These are phyloP conservation scores for Ceratorhiza oryzae-sativae DNA, from an alignment of 1,284 basidiomycete species.

Conservation along the genomic window DNA sequence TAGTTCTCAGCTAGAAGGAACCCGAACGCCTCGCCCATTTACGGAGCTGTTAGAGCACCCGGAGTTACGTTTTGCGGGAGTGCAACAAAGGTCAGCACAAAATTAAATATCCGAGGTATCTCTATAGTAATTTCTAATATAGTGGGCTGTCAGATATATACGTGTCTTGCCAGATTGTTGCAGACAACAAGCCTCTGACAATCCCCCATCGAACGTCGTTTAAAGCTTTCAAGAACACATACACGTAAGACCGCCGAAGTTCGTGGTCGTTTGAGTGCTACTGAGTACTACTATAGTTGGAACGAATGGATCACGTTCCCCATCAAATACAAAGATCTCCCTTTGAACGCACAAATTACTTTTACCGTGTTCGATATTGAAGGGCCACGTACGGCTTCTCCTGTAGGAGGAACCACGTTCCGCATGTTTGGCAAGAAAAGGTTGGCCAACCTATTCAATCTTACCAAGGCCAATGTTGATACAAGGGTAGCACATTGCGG, in stretches of 20 bases:
- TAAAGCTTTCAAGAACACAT: conserved; percentile 86
- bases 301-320: conserved; percentile 93
- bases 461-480: neutral
- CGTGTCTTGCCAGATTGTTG: conserved; percentile 88
- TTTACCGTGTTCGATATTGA: conserved; percentile 96
- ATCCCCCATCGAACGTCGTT: conserved; percentile 91
- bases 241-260: conserved; percentile 60
- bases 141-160: conserved; percentile 89
- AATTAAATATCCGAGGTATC: neutral
- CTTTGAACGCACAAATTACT: conserved; percentile 84
- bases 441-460: conserved; percentile 54
- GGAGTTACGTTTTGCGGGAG: conserved; percentile 77
- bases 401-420: conserved; percentile 91
- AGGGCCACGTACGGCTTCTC: conserved; percentile 72
- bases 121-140: conserved; percentile 44
- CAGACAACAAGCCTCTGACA: conserved; percentile 91
- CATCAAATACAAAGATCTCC: conserved; percentile 89
- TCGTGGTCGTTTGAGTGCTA: neutral
- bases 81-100: conserved; percentile 72
- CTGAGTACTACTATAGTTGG: conserved; percentile 66
- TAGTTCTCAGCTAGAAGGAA: conserved; percentile 86
- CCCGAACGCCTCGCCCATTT: conserved; percentile 69
- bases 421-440: conserved; percentile 90
- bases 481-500: conserved; percentile 72
- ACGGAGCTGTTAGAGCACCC: conserved; percentile 80